Base-by-base conservation (phyloP, 2,329 filamentous ascomycete species). In the Botrytis medusae region DNA sequence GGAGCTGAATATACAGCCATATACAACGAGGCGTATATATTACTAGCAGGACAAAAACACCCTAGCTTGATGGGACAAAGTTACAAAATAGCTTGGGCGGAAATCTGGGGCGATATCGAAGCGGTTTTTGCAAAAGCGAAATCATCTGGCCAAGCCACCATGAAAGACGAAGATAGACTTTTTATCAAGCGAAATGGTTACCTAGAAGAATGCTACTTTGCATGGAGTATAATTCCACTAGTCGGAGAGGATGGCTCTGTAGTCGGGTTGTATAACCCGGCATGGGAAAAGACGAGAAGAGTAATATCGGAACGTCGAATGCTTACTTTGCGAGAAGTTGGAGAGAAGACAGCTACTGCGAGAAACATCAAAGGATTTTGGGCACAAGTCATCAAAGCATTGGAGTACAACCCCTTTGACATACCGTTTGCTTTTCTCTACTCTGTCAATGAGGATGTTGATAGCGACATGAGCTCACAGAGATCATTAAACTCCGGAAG, bases 161-260 rank as follows among this genome's bases (percentile, higher is more conserved):
- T 95, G 91, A 95, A 94, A 81, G 90, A 95, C 76, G 93, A 96
- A 77, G 92, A 95, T 75, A 89, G 89, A 73, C 84, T 95, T 1
- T 94, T 94, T 78, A 87, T 96, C 46, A 85, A 87, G 64, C 88
- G 93, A 12, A 88, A 89, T 75, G 88, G 90, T 1, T 93, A 88
- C 75, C 82, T 93, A 1, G 92, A 97, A 81, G 93, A 96, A 79
- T 90, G 92, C 0, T 95, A 93, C 79, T 95, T 95, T 80, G 54
- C 54, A 34, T 73, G 71, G 92, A 92, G 90, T 1, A 90, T 95
- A 60, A 91, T 95, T 40, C 93, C 93, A 0, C 85, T 95, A 75
- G 88, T 95, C 1, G 93, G 92, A 4, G 86, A 87, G 57, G 91
- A 94, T 74, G 93, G 93, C 2, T 88, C 88, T 20, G 91, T 95